phyloP scores from a whole-genome alignment of 257 asterid genomes.

The Thymus quinquecostatus region DNA sequence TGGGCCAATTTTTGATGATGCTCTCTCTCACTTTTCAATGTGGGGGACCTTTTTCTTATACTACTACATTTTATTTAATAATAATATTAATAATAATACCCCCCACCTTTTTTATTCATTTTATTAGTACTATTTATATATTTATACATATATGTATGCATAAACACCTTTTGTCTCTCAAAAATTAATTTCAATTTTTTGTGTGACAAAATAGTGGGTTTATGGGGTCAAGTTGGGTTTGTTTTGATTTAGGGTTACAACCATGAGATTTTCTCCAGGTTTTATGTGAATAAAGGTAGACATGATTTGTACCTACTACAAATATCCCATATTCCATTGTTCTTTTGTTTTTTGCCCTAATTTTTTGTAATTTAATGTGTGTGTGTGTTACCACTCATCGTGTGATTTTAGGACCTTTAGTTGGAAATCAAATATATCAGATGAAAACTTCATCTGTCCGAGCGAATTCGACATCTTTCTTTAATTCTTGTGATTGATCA shows the following conservation, averaged over 20 bases:
- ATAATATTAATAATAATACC: too few relatives aligned
- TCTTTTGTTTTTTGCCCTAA: background rate
- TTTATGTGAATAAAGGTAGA: conserved; percentile 54
- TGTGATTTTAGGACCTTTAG: too few relatives aligned
- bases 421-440: too few relatives aligned
- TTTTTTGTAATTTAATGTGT: background rate
- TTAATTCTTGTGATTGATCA: too few relatives aligned
- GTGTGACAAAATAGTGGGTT: background rate
- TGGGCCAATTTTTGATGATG: conserved; percentile 44
- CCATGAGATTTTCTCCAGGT: conserved; percentile 55
- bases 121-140: too few relatives aligned
- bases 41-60: conserved; percentile 44
- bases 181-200: background rate
- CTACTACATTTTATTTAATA: background rate
- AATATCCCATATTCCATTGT: conserved; percentile 39
- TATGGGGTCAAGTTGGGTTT: conserved; percentile 32
- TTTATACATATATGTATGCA: background rate
- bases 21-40: conserved; percentile 36
- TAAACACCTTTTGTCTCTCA: conserved; percentile 18
- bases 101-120: too few relatives aligned
- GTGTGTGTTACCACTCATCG: too few relatives aligned
- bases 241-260: conserved; percentile 45
- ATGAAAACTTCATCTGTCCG: too few relatives aligned
- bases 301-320: conserved; percentile 45
- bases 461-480: too few relatives aligned